These are phyloP conservation scores for Cystobasidium sp. DNA, from an alignment of 1,284 basidiomycete species.

Conservation along the genomic window DNA sequence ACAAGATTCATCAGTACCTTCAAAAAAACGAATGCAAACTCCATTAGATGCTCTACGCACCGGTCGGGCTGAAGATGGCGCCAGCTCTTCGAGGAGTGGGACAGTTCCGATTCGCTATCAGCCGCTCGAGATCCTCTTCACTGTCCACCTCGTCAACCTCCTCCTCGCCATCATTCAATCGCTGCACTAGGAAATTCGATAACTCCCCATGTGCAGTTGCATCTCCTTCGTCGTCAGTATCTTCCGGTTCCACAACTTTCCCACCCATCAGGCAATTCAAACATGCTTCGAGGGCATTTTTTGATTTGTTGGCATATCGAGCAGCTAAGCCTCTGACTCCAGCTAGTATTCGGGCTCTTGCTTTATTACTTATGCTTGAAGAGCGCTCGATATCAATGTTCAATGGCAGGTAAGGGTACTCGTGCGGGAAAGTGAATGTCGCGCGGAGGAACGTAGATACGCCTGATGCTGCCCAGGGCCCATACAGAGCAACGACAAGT, in stretches of 20 bases:
- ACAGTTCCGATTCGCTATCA: slow-evolving; percentile 69
- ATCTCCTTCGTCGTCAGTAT: slow-evolving; percentile 56
- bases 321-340: slow-evolving; percentile 71
- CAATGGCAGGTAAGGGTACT: slow-evolving; percentile 76
- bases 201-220: slow-evolving; percentile 44
- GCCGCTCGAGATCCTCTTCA: slow-evolving; percentile 55
- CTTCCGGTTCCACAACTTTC: slow-evolving; percentile 52
- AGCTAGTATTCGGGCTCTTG: slow-evolving; percentile 74
- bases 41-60: slow-evolving; percentile 59
- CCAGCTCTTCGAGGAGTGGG: slow-evolving; percentile 79
- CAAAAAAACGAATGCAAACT: slow-evolving; percentile 11
- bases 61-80: slow-evolving; percentile 82
- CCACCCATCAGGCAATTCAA: slow-evolving; percentile 75
- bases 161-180: slow-evolving; percentile 48
- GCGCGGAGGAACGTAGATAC: slow-evolving; percentile 77
- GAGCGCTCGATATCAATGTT: slow-evolving; percentile 80
- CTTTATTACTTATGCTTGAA: slow-evolving; percentile 74
- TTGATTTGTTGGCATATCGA: slow-evolving; percentile 59
- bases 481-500: slow-evolving; percentile 83
- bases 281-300: slow-evolving; percentile 81
- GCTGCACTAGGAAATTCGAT: slow-evolving; percentile 8
- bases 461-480: slow-evolving; percentile 83
- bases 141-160: slow-evolving; percentile 53
- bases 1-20: neutral
- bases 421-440: slow-evolving; percentile 84